A percentile compares a stretch with the other conserved stretches of the same genome.
Conservation (phyloP, 2,329 filamentous ascomycete genomes). For the Penicillium concentricum region DNA sequence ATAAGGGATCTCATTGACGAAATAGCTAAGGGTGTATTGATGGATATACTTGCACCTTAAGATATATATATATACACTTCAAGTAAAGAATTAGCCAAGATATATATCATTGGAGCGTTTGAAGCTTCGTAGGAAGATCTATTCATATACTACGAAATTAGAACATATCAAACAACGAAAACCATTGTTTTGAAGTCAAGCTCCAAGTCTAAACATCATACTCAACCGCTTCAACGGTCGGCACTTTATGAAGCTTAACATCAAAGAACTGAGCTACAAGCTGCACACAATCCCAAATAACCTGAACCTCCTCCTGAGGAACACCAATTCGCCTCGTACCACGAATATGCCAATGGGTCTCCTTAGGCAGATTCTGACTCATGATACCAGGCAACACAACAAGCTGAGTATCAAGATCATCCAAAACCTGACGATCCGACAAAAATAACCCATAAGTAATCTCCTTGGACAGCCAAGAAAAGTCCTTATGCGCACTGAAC, state of each 20-base stretch:
- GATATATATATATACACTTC: not conserved
- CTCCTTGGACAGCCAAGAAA: constrained; percentile 72
- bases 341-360: constrained; percentile 49
- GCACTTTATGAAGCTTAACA: constrained; percentile 30
- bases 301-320: constrained; percentile 42
- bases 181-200: not conserved
- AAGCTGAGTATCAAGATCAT: constrained; percentile 46
- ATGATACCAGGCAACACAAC: constrained; percentile 47
- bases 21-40: not conserved
- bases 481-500: constrained; percentile 43
- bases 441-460: constrained; percentile 64
- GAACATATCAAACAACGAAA: not conserved
- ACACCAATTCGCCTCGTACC: constrained; percentile 44
- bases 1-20: not conserved
- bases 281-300: constrained; percentile 33
- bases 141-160: not conserved
- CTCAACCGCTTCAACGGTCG: constrained; percentile 33
- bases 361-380: constrained; percentile 43
- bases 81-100: not conserved
- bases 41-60: not conserved
- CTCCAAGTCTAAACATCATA: constrained; percentile 26
- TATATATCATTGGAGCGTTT: fast-evolving
- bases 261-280: constrained; percentile 31
- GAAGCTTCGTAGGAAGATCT: not conserved
- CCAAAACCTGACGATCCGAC: constrained; percentile 42